Evolutionary conservation across 495 filamentous ascomycete species (phyloP).

Genomic region (Neohortaea acidophila): DNA sequence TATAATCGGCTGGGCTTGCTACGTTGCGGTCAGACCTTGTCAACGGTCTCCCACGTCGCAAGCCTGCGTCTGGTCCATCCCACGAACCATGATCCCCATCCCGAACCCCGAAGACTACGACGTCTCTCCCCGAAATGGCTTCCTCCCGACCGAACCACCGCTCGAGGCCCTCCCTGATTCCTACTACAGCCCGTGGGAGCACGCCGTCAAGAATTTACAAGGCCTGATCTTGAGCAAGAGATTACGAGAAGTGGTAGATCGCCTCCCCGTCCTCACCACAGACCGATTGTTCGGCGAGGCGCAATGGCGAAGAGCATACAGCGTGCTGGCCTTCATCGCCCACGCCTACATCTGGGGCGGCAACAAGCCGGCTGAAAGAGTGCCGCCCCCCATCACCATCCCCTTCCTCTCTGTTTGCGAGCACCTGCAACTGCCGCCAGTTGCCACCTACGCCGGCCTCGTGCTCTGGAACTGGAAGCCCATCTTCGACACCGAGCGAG

Average conservation of each 20-base stretch:
- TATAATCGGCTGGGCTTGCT: slow-evolving; percentile 21
- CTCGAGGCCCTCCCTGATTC: slow-evolving; percentile 63
- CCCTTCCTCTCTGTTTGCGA: slow-evolving; percentile 66
- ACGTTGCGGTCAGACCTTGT: slow-evolving; percentile 10
- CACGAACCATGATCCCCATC: slow-evolving; percentile 60
- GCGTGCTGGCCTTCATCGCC: slow-evolving; percentile 69
- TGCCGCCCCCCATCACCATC: slow-evolving; percentile 71
- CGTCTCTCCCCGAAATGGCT: slow-evolving; percentile 72
- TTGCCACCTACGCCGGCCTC: slow-evolving; percentile 86
- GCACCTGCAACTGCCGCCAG: slow-evolving; percentile 74
- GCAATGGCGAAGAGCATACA: slow-evolving; percentile 88
- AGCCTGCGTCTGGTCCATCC: slow-evolving; percentile 17
- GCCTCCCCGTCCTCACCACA: slow-evolving; percentile 67
- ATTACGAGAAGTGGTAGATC: slow-evolving; percentile 58
- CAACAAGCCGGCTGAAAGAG: slow-evolving; percentile 56
- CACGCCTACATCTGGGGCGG: slow-evolving; percentile 95
- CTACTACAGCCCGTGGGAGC: slow-evolving; percentile 91
- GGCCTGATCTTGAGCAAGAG: slow-evolving; percentile 68
- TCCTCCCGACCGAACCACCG: slow-evolving; percentile 72
- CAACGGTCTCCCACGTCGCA: slow-evolving; percentile 15
- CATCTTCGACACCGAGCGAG: slow-evolving; percentile 61
- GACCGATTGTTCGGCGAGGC: slow-evolving; percentile 59
- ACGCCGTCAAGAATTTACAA: slow-evolving; percentile 69
- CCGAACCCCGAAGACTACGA: slow-evolving; percentile 70
- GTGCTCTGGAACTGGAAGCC: slow-evolving; percentile 94